Conservation (phyloP, 1,284 basidiomycete genomes). For the Schizopora paradoxa region DNA sequence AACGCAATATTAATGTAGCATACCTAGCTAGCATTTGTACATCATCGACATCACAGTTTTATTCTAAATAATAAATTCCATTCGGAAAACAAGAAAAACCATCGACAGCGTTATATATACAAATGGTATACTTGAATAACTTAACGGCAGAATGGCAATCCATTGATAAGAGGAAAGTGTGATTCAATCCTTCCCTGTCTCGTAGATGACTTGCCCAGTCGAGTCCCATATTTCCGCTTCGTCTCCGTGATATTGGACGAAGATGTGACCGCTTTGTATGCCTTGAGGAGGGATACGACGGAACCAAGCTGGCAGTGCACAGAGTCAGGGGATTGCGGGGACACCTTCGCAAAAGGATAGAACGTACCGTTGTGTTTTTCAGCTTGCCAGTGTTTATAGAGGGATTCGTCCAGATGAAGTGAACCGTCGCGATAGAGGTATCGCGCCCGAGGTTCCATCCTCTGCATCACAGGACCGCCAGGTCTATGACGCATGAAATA, state of each 20-base stretch:
- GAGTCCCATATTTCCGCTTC: conserved; percentile 17
- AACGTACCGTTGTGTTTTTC: conserved; percentile 14
- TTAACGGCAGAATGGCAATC: background rate
- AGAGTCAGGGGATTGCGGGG: background rate
- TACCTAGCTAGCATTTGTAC: no score
- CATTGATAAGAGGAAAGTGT: background rate
- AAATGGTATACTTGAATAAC: background rate
- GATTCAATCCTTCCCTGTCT: conserved; percentile 4
- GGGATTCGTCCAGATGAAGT: conserved; percentile 13
- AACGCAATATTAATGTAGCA: no score
- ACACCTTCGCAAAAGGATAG: background rate
- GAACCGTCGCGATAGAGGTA: conserved; percentile 8
- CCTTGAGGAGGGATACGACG: conserved; percentile 5
- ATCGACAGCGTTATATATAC: no score
- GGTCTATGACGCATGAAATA: conserved; percentile 16
- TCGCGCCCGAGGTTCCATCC: conserved; percentile 14
- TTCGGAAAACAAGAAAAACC: no score
- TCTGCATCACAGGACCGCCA: conserved; percentile 10
- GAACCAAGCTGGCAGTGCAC: conserved; percentile 12
- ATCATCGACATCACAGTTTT: no score
- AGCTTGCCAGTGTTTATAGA: conserved; percentile 17
- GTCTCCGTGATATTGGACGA: conserved; percentile 8
- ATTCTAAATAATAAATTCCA: no score
- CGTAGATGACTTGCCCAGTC: conserved; percentile 8
- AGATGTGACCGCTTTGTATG: conserved; percentile 6